These are phyloP conservation scores for Syncephalis fuscata DNA, from an alignment of 371 early-diverging fungal genomes.

Conservation along the genomic window DNA sequence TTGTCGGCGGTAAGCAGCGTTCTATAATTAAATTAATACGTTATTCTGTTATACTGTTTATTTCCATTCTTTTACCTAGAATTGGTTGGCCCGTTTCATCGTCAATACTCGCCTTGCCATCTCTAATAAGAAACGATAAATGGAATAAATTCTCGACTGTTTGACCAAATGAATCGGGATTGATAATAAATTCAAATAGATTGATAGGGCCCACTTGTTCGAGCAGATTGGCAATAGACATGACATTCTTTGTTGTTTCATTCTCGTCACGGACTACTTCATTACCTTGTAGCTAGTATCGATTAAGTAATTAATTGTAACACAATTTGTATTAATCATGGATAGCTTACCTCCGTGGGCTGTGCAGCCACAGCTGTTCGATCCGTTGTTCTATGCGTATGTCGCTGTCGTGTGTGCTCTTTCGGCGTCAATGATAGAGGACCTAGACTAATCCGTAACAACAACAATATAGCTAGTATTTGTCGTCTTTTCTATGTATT, in stretches of 20 bases:
- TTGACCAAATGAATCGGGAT: slow-evolving; percentile 82
- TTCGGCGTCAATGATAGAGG: slow-evolving; percentile 46
- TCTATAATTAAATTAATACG: slow-evolving; percentile 15
- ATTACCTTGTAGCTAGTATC: slow-evolving; percentile 33
- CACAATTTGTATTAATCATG: too few species aligned
- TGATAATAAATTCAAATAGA: slow-evolving; percentile 72
- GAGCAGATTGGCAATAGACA: slow-evolving; percentile 36
- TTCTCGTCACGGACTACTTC: slow-evolving; percentile 72
- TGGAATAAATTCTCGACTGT: slow-evolving; percentile 92
- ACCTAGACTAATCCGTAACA: slow-evolving; percentile 35
- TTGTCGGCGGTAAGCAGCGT: slow-evolving; percentile 34
- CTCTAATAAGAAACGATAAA: slow-evolving; percentile 76
- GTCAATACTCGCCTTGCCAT: slow-evolving; percentile 60
- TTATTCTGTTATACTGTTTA: slow-evolving; percentile 7
- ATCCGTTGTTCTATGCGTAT: slow-evolving; percentile 9
- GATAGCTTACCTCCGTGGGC: too few species aligned
- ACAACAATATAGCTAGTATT: background rate
- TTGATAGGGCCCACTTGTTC: slow-evolving; percentile 40
- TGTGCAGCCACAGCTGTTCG: slow-evolving; percentile 2
- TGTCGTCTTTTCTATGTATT: too few species aligned
- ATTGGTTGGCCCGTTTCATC: slow-evolving; percentile 52
- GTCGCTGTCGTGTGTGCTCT: slow-evolving; percentile 12
- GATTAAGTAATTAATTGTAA: too few species aligned
- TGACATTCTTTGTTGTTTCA: slow-evolving; percentile 73
- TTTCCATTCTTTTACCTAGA: slow-evolving; percentile 15